Base-by-base conservation (phyloP, 2,329 filamentous ascomycete species). In the Pseudonectria buxi region DNA sequence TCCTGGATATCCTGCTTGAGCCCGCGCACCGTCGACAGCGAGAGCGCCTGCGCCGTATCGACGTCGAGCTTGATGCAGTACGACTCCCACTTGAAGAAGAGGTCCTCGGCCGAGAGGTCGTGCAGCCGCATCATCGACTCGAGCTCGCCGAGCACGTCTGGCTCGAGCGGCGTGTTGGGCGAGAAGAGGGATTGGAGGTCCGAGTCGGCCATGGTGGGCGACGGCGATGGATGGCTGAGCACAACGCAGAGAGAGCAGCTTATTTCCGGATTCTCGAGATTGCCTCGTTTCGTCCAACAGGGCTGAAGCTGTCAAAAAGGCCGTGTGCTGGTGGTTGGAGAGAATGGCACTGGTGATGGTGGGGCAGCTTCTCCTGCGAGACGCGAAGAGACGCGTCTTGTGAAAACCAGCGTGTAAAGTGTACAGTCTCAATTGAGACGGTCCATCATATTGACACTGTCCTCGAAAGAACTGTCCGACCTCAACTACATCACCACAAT, bases 21-120 rank as follows among this genome's bases (percentile, higher is more conserved):
- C 36, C 79, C 77, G 28, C 83, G 76, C 30, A 86, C 76, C 1
- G 76, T 82, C 26, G 83, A 76, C 28, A 94, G 69, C 31, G 83
- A 77, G 9, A 64, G 38, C 42, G 86, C 65, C 43, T 81, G 80
- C 38, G 87, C 83, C 18, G 18, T 22, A 37, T 94, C 86, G 31
- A 78, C 68, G 15, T 89, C 86, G 81, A 96, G 88, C 63, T 90
- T 94, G 58, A 98, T 83, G 61, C 85, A 89, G 70, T 95, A 96
- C 1, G 88, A 90, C 62, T 98, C 92, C 92, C 92, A 98, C 72
- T 96, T 96, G 77, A 87, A 95, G 63, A 87, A 95, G 16, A 96
- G 71, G 57, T 96, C 92, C 59, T 96, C 81, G 24, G 81, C 72
- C 12, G 80, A 77, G 41, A 96, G 74, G 31, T 78, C 79, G 63